These are phyloP conservation scores for Ustilago shanxiensis DNA, from an alignment of 1,284 basidiomycete genomes.

Conservation along the genomic window DNA sequence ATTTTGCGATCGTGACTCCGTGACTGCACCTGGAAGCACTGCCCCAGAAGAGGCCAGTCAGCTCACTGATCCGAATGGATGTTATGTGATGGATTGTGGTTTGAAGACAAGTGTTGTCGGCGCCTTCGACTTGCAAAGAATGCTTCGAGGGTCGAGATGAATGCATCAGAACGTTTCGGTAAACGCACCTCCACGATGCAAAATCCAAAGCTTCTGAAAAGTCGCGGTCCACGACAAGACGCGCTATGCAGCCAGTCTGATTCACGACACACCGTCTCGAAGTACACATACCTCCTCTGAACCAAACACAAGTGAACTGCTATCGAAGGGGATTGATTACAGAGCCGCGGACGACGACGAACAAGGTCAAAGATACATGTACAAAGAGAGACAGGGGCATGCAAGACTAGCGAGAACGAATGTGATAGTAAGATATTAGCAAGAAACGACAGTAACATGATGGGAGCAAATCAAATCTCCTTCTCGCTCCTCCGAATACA, in stretches of 20 bases:
- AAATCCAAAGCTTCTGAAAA: slow-evolving; percentile 7
- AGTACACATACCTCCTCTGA: neutral
- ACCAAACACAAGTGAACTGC: neutral
- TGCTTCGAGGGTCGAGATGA: neutral
- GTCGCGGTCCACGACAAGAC: slow-evolving; percentile 1
- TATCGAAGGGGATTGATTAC: neutral
- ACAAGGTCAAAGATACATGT: neutral
- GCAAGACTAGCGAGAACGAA: neutral
- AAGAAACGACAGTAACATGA: neutral
- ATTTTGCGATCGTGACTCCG: too few species aligned
- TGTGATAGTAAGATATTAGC: neutral
- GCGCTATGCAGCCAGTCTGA: neutral
- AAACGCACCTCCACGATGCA: slow-evolving; percentile 1
- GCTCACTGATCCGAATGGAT: too few species aligned
- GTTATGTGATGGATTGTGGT: too few species aligned
- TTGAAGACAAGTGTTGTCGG: too few species aligned
- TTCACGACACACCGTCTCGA: neutral
- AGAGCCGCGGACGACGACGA: neutral
- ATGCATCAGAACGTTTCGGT: neutral
- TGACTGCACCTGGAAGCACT: too few species aligned
- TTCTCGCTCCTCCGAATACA: slow-evolving; percentile 27
- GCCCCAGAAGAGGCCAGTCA: too few species aligned
- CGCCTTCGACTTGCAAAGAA: neutral
- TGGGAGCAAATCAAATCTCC: slow-evolving; percentile 8
- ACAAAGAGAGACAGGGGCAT: neutral